Base-by-base conservation (phyloP, 2,329 filamentous ascomycete genomes). In the Colletotrichum scovillei region DNA sequence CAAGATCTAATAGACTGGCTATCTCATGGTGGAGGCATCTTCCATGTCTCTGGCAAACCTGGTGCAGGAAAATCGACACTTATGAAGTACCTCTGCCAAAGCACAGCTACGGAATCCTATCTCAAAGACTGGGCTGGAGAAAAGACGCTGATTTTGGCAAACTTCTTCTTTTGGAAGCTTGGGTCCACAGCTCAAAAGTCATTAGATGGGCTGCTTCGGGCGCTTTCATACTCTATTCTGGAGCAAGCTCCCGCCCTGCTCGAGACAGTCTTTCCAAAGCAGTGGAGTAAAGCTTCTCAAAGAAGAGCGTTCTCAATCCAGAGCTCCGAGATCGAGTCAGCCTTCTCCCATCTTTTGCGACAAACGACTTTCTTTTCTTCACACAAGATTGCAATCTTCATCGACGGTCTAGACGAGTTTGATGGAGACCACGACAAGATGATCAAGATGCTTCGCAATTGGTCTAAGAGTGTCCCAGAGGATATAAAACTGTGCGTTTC, bases 381-480 rank as follows among this genome's bases (percentile, higher is more conserved):
- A 19, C 57, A 68, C 32, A 53, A n/a, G 8, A 3, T 68, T n/a
- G 65, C 46, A 4, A 55, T 68, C 22, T 68, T 68, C 42, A 62
- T 68, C 1, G 64, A 72, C 32, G 64, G 64, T 5, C 65, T 68
- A 2, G 69, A 72, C 9, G 69, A 72, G 5, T 72, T 72, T 28
- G 56, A 49, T 3, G 63, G 69, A 9, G 63, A 67, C 7, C 56
- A 72, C 4, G 46, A 68, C 56, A 1, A 57, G 1, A 55, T 72
- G 56, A 22, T 63, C 5, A 52, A 52, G 24, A 7, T 63, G 2
- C 28, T 72, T 5, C 28, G 35, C 14, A 49, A n/a, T 11, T 63
- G 59, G 56, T 11, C 19, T 14, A 9, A 4, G 4, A 5, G 5
- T 14, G 7, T 22, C 5, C 5, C 22, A 12, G 24, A 16, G 9